Evolutionary conservation across 2,329 filamentous ascomycete species (phyloP).

Genomic region (Cercospora sp.): DNA sequence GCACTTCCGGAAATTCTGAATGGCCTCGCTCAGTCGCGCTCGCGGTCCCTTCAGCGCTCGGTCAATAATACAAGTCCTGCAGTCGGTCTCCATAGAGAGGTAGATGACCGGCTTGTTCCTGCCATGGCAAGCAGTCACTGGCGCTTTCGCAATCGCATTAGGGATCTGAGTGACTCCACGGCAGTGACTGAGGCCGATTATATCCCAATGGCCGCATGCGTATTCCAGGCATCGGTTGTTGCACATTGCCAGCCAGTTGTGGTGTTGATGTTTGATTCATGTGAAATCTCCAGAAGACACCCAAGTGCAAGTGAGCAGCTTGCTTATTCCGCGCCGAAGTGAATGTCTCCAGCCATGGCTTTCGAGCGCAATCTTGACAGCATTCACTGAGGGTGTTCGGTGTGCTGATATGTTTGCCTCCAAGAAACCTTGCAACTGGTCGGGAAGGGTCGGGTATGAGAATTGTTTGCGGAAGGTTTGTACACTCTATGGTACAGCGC

Average conservation of each 20-base stretch:
- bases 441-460: not conserved
- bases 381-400: not conserved
- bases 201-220: not conserved
- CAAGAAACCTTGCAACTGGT: not conserved
- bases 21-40: not conserved
- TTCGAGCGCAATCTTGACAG: not conserved
- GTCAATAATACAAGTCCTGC: not conserved
- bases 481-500: not conserved
- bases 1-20: not conserved
- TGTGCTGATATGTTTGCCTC: not conserved
- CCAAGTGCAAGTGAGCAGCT: not conserved
- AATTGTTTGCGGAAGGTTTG: not conserved
- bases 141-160: not conserved
- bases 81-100: not conserved
- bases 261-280: not conserved
- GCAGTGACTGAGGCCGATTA: not conserved
- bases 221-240: constrained; percentile 5
- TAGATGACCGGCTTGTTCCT: not conserved
- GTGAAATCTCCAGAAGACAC: not conserved
- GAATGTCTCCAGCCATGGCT: not conserved
- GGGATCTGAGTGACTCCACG: not conserved
- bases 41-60: not conserved
- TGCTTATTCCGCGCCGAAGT: not conserved
- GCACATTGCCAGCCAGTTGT: not conserved
- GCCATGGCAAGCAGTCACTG: not conserved